A percentile compares a stretch with the other conserved stretches of the same genome.
Evolutionary conservation across 805 yeast genomes (phyloP).

Genomic region (Nakazawaea wyomingensis): DNA sequence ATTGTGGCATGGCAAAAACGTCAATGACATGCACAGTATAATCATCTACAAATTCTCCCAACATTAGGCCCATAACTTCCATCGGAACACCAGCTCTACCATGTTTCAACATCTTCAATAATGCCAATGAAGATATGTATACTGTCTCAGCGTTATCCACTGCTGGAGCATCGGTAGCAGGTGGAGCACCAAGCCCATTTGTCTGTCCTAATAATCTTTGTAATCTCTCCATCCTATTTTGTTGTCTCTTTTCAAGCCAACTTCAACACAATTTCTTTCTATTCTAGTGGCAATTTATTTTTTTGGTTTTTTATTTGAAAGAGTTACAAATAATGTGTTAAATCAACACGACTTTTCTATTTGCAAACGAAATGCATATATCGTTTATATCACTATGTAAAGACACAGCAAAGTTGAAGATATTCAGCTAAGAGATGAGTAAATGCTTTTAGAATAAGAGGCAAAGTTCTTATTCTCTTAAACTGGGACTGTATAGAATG

Average conservation of each 20-base stretch:
- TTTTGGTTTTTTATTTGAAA: background rate
- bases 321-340: too few species aligned
- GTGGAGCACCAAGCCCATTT: constrained; percentile 39
- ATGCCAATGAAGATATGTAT: constrained; percentile 90
- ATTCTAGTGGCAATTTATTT: constrained; percentile 4
- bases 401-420: too few species aligned
- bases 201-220: constrained; percentile 38
- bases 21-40: constrained; percentile 96
- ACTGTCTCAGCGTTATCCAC: constrained; percentile 96
- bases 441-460: too few species aligned
- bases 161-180: constrained; percentile 67
- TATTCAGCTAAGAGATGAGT: too few species aligned
- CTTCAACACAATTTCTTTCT: background rate
- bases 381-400: too few species aligned
- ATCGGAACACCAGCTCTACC: constrained; percentile 87
- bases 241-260: background rate
- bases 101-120: constrained; percentile 94
- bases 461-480: too few species aligned
- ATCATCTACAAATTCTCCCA: constrained; percentile 97
- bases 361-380: too few species aligned
- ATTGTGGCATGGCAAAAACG: constrained; percentile 99
- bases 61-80: constrained; percentile 94
- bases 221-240: constrained; percentile 40
- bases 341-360: too few species aligned
- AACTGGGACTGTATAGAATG: too few species aligned